Conservation (phyloP, 257 asterid genomes). For the Coffea eugenioides region DNA sequence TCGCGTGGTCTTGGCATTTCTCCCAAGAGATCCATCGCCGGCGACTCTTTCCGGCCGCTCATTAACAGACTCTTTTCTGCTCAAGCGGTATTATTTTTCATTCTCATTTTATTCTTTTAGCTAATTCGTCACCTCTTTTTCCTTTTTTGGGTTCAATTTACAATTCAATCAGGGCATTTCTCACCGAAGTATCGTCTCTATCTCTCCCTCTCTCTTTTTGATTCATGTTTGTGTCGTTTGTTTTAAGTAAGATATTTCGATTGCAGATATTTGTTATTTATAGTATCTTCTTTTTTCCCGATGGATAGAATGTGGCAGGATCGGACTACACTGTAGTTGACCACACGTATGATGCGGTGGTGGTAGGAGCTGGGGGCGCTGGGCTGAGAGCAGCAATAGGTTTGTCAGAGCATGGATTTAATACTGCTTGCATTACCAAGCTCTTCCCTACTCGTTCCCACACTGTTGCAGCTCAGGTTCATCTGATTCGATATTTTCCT, state of each 20-base stretch:
- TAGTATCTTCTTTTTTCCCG: background rate
- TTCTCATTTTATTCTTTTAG: background rate
- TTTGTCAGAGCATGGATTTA: slow-evolving; percentile 96
- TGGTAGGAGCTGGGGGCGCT: slow-evolving; percentile 99
- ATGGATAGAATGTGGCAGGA: slow-evolving; percentile 58
- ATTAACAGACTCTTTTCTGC: slow-evolving; percentile 56
- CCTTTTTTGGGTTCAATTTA: background rate
- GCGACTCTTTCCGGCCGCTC: slow-evolving; percentile 38
- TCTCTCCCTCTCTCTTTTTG: too few relatives aligned
- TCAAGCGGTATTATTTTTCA: slow-evolving; percentile 35
- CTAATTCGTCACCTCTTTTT: background rate
- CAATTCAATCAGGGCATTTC: background rate
- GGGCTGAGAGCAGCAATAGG: slow-evolving; percentile 99
- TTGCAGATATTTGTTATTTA: background rate
- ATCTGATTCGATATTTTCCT: background rate
- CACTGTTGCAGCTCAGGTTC: slow-evolving; percentile 98
- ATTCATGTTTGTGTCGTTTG: background rate
- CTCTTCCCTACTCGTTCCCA: slow-evolving; percentile 98
- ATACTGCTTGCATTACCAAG: slow-evolving; percentile 97
- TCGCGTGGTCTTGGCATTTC: slow-evolving; percentile 75
- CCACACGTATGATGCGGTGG: slow-evolving; percentile 98
- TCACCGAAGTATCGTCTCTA: background rate
- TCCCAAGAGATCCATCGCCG: slow-evolving; percentile 50
- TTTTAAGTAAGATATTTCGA: background rate
- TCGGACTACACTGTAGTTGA: slow-evolving; percentile 85